Evolutionary conservation across 441 rosid genomes (phyloP).

Genomic region (Eruca vesicaria): DNA sequence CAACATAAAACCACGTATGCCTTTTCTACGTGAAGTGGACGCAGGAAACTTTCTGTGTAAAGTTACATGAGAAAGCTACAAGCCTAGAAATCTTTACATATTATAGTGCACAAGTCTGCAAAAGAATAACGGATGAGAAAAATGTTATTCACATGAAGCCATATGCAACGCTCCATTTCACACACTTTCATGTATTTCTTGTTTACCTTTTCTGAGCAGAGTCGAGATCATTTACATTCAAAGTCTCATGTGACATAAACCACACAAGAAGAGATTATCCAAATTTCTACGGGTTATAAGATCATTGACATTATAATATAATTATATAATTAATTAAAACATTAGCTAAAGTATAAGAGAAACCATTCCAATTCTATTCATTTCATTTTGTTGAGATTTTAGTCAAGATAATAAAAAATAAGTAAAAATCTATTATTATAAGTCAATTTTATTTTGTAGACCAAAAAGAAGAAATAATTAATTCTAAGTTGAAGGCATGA

Average conservation of each 20-base stretch:
- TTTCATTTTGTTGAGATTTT: neutral
- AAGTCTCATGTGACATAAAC: conserved; percentile 4
- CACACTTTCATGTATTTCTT: conserved; percentile 10
- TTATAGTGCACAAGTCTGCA: neutral
- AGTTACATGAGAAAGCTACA: conserved; percentile 15
- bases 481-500: neutral
- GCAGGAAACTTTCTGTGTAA: neutral
- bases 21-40: conserved; percentile 27
- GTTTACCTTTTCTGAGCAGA: conserved; percentile 4
- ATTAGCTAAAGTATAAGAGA: neutral
- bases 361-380: neutral
- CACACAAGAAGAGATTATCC: neutral
- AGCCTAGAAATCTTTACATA: neutral
- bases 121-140: conserved; percentile 30
- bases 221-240: conserved; percentile 13
- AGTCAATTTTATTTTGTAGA: neutral
- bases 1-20: conserved; percentile 7
- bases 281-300: neutral
- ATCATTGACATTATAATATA: neutral
- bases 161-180: conserved; percentile 25
- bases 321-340: neutral
- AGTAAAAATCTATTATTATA: neutral
- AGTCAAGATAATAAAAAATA: neutral
- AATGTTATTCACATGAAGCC: conserved; percentile 18
- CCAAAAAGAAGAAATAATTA: neutral